These are phyloP conservation scores for Calonectria pseudoturangicola DNA, from an alignment of 2,329 filamentous ascomycete genomes.

Conservation along the genomic window DNA sequence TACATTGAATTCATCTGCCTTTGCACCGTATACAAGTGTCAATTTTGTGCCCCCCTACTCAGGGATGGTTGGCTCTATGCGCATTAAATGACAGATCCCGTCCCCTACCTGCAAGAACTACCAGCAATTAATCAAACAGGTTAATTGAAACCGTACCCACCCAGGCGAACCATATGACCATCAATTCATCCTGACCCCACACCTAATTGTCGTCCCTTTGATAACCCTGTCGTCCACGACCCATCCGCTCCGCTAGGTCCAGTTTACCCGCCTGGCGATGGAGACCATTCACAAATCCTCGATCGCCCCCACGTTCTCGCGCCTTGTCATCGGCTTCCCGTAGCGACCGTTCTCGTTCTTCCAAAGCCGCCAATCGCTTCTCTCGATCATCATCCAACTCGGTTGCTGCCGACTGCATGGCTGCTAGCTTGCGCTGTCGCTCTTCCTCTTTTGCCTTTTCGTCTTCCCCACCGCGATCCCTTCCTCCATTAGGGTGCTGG, in stretches of 20 bases:
- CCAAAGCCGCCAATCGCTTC: slow-evolving; percentile 79
- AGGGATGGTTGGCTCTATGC: neutral
- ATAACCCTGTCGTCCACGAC: slow-evolving; percentile 66
- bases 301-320: slow-evolving; percentile 77
- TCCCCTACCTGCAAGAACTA: neutral
- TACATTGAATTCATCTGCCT: slow-evolving; percentile 12
- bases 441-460: slow-evolving; percentile 69
- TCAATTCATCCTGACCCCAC: slow-evolving; percentile 4
- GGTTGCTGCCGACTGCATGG: slow-evolving; percentile 82
- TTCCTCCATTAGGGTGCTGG: slow-evolving; percentile 47
- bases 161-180: slow-evolving; percentile 21
- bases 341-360: slow-evolving; percentile 77
- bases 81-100: slow-evolving; percentile 9
- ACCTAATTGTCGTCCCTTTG: slow-evolving; percentile 67
- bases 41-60: slow-evolving; percentile 13
- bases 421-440: slow-evolving; percentile 79
- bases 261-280: slow-evolving; percentile 75
- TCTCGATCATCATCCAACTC: slow-evolving; percentile 83
- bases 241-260: slow-evolving; percentile 71
- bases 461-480: slow-evolving; percentile 45
- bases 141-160: slow-evolving; percentile 17
- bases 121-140: slow-evolving; percentile 21
- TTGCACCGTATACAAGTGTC: neutral
- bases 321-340: slow-evolving; percentile 80
- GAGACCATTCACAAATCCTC: slow-evolving; percentile 78